Evolutionary conservation across 306 rosid genomes (phyloP), one percentile per base, ranked within the genome.

Genomic region (Albizia julibrissin): DNA sequence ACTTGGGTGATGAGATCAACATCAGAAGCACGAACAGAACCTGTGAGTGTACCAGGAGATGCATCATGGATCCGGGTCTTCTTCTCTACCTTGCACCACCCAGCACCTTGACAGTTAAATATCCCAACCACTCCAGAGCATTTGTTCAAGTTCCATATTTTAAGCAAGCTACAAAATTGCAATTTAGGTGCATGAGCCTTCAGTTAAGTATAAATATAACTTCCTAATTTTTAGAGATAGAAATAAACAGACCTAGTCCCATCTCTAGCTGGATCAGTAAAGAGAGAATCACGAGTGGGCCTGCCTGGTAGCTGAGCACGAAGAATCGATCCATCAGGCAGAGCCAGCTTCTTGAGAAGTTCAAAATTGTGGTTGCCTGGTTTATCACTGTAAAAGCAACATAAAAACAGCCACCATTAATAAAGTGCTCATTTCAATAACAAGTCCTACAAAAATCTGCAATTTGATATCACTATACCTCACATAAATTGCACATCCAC

Each of bases 71-170:
- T 92, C 77, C 91, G 92, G 11, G 91, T 96, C 87, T 91, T 93
- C 89, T 93, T 96, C 75, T 80, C 80, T 43, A 86, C 22, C 87
- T 91, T 93, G 94, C 99, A 93, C 99, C 99, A 96, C 13, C 98
- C 99, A 22, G 99, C 99, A 71, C 99, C 99, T 91, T 96, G 99
- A 85, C 99, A 93, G 79, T 96, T 96, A 81, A 93, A 96, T 6
- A 93, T 94, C 74, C 99, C 99, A 72, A 96, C 91, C 21, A 96
- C 98, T 50, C 99, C 99, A 24, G 97, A 79, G 80, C 92, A 93
- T 77, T 91, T 90, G 90, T 96, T 96, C 84, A 96, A 34, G 88
- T 96, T 96, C 99, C 99, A 96, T 84, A 96, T 76, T 84, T 96
- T 96, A 83, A 96, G 98, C 91, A 96, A 85, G 88, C 99, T 96